phyloP scores from a whole-genome alignment of 805 yeast species.

The Cyberlindnera bimundalis region DNA sequence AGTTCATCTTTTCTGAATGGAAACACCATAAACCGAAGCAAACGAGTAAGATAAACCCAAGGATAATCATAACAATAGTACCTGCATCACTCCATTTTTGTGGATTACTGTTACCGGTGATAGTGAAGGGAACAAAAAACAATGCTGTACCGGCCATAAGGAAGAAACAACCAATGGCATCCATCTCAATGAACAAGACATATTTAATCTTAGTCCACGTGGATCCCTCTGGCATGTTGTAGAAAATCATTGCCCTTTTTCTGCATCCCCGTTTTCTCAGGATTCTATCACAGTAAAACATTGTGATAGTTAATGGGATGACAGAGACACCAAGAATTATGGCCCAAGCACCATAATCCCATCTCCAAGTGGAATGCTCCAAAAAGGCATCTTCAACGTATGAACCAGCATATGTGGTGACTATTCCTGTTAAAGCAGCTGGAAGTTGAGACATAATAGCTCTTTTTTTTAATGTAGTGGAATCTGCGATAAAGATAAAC shows the following conservation, averaged over 20 bases:
- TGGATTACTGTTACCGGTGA: conserved; percentile 25
- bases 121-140: conserved; percentile 28
- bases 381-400: conserved; percentile 29
- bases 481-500: conserved; percentile 36
- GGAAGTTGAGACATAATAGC: conserved; percentile 36
- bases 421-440: conserved; percentile 28
- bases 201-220: conserved; percentile 14
- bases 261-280: conserved; percentile 10
- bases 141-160: conserved; percentile 22
- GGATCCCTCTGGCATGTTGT: not conserved
- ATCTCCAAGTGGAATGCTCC: conserved; percentile 40
- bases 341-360: conserved; percentile 47
- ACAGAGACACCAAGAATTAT: conserved; percentile 30
- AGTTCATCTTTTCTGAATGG: not conserved
- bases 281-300: conserved; percentile 22
- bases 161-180: conserved; percentile 24
- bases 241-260: conserved; percentile 3
- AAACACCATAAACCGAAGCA: conserved; percentile 24
- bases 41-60: conserved; percentile 23
- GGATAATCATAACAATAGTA: conserved; percentile 24
- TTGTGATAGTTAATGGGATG: conserved; percentile 20
- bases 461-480: conserved; percentile 35
- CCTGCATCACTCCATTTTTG: conserved; percentile 24
- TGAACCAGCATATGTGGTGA: conserved; percentile 28
- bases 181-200: conserved; percentile 21